Base-by-base conservation (phyloP, 139 green algal species). In the Marvania coccoides region DNA sequence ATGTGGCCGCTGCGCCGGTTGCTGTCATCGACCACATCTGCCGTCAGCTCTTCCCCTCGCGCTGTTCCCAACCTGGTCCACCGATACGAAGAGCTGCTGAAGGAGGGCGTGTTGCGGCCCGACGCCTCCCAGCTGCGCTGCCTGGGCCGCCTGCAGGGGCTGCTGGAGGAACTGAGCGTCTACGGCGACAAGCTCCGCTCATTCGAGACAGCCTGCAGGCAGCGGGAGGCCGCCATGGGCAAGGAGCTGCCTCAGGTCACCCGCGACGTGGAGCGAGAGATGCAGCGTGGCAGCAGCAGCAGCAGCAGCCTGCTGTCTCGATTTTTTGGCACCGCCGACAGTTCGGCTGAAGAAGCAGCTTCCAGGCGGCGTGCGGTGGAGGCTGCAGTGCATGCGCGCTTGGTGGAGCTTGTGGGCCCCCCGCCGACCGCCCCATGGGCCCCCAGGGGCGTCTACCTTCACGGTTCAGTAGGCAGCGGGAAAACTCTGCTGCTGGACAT, bases 401-500 rank as follows among this genome's bases (percentile, higher is more conserved):
- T 73, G 29, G 36, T 37, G 2, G 46, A 60, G 47, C n/a, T 26
- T 47, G 14, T 73, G 14, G 66, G 66, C 5, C 26, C 66, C 0
- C 9, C 66, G 0, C 56, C 66, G 0, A 15, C 66, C 1, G 33
- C 68, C 6, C 68, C 68, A 13, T 5, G 28, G 2, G 36, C 69
- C 2, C 69, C 69, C 30, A 58, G 46, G 47, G 69, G 85, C 31
- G 12, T 91, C 12, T 90, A 88, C 67, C 53, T 91, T 3, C 76
- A 84, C 63, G 85, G 85, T 39, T 74, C 58, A 15, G 85, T 91
- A 4, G 85, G 85, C 68, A 79, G 57, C 29, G 85, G 85, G 33
- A 91, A 91, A 61, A 80, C 56, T 37, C 39, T 91, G 66, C 40
- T 90, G 13, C 78, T 86, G 73, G 69, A 85, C 45, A 36, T 91